Base-by-base conservation (phyloP, 2,329 filamentous ascomycete genomes). In the Fusarium tupiense region DNA sequence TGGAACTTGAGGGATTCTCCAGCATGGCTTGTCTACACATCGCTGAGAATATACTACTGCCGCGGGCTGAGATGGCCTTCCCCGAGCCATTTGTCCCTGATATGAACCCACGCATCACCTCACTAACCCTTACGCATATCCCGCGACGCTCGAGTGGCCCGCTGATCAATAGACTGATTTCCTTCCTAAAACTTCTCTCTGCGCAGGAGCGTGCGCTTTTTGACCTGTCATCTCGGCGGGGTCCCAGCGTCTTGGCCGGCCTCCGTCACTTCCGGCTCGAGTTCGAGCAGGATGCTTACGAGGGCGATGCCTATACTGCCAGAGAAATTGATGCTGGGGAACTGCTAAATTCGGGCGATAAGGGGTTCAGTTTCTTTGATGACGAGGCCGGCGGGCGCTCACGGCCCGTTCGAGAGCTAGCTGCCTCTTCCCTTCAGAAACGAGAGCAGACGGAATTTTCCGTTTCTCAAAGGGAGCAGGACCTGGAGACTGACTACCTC, bases 211-310 rank as follows among this genome's bases (percentile, higher is more conserved):
- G 81, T 8, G 80, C 75, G 1, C 85, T 91, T 13, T 78, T 78
- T 46, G 78, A 83, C 22, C 69, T 80, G 38, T 72, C 77, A 24
- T 79, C 78, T n/a, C 70, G 82, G 65, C 84, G 85, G 8, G 82
- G 82, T 2, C 85, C 88, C 6, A 75, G 82, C 5, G 76, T 87
- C 8, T 79, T 91, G 11, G 76, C 78, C 7, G 90, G 90, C 17
- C 81, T 92, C n/a, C 83, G 86, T 61, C 84, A 86, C 65, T 77
- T 92, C 22, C 81, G 85, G 6, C 80, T 92, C 11, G 89, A 91
- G 76, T 87, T 91, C 68, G 85, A 86, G 33, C 79, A 83, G 0
- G 86, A 86, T 54, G 81, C 82, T 5, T 79, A 80, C 17, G 82
- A 84, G 6, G 83, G 84, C 31, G 76, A 80, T 24, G 78, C 80